Evolutionary conservation across 768 basidiomycete genomes (phyloP).

Genomic region (Suillus spraguei): DNA sequence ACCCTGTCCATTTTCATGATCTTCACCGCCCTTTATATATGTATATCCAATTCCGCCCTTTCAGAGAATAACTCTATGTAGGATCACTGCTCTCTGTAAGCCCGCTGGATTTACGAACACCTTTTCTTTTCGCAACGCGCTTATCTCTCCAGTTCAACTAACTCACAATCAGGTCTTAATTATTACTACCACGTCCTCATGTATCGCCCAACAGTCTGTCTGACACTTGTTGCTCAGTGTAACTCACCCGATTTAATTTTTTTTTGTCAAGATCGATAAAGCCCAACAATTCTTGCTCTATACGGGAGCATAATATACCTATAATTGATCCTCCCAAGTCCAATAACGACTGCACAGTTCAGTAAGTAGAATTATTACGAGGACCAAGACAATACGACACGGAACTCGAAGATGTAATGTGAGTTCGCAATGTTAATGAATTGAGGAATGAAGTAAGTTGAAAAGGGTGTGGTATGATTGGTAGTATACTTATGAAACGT

Average conservation of each 20-base stretch:
- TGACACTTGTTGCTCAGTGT: not conserved
- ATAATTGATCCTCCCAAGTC: conserved; percentile 12
- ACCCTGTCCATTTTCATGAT: not conserved
- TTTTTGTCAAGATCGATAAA: not conserved
- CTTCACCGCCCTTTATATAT: not conserved
- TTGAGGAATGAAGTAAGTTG: conserved; percentile 21
- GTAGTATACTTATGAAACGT: conserved; percentile 11
- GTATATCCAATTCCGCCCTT: too few relatives aligned
- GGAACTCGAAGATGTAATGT: conserved; percentile 7
- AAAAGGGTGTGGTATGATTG: conserved; percentile 13
- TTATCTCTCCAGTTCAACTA: not conserved
- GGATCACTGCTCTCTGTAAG: not conserved
- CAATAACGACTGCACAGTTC: conserved; percentile 13
- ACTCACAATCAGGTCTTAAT: not conserved
- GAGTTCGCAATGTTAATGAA: conserved; percentile 17
- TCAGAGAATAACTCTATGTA: too few relatives aligned
- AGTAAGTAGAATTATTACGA: conserved; percentile 19
- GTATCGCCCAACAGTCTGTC: not conserved
- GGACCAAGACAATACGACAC: conserved; percentile 5
- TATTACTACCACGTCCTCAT: not conserved
- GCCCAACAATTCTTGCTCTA: not conserved
- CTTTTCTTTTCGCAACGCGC: not conserved
- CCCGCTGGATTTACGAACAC: not conserved
- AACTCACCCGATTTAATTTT: not conserved
- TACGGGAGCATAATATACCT: not conserved